These are phyloP conservation scores for Geotrichum cucujoidarum DNA, from an alignment of 1,139 yeast species.

Conservation along the genomic window DNA sequence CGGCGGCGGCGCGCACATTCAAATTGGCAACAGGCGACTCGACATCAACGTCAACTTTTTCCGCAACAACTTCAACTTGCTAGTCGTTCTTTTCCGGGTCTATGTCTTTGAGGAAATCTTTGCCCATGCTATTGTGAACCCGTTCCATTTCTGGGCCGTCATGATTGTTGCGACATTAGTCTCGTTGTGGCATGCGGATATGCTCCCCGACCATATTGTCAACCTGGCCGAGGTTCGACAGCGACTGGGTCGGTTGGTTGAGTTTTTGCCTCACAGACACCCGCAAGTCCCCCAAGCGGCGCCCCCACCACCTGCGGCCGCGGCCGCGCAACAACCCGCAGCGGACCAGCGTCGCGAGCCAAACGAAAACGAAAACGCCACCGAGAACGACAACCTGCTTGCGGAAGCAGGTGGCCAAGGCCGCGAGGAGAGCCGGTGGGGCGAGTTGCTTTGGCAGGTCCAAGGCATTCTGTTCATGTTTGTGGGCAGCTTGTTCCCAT, in stretches of 20 bases:
- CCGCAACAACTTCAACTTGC: slow-evolving; percentile 4
- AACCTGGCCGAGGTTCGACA: not conserved
- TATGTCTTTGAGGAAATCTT: slow-evolving; percentile 11
- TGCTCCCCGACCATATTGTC: slow-evolving; percentile 2
- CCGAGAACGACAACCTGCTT: not conserved
- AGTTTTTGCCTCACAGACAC: slow-evolving; percentile 7
- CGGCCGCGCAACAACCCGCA: too few species aligned
- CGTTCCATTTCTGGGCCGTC: slow-evolving; percentile 7
- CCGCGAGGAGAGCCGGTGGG: not conserved
- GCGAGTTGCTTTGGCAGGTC: not conserved
- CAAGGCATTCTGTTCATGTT: slow-evolving; percentile 21
- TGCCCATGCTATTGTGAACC: slow-evolving; percentile 7
- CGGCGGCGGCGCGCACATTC: slow-evolving; percentile 3
- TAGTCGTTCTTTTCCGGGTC: slow-evolving; percentile 6
- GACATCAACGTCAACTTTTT: slow-evolving; percentile 3
- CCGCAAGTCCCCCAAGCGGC: slow-evolving; percentile 7
- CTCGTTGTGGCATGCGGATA: slow-evolving; percentile 7
- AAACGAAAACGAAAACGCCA: not conserved
- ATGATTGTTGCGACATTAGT: not conserved
- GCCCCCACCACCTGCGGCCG: not conserved
- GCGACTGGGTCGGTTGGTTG: not conserved
- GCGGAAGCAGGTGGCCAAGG: not conserved
- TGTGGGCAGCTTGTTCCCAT: slow-evolving; percentile 27
- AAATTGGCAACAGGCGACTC: slow-evolving; percentile 5
- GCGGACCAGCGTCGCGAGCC: not conserved